Base-by-base conservation (phyloP, 1,284 basidiomycete species). In the Lentinus polychrous region DNA sequence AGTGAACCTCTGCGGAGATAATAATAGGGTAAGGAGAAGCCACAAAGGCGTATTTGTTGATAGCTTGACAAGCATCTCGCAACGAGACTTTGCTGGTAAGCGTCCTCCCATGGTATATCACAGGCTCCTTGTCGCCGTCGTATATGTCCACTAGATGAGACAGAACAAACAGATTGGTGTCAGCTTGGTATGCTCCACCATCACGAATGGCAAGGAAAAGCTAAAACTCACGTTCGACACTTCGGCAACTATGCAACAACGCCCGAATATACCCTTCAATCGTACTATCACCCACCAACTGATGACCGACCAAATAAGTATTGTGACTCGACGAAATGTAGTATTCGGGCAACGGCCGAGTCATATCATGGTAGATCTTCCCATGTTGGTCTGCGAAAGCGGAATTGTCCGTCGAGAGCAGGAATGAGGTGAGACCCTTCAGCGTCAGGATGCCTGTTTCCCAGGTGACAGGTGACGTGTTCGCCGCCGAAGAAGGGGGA, bases 241-340 rank as follows among this genome's bases (percentile, higher is more conserved):
- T 91, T 15, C 95, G 79, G 57, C 94, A 97, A 24, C 92, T 86
- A 49, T 90, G 88, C 43, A 96, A 73, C 37, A 99, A 72, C 0
- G 94, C 94, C 0, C 95, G 79, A 52, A 97, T 93, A 62, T 98
- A 99, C 0, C 95, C 95, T 61, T 98, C 95, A 35, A 95, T 84
- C 0, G 95, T 97, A 53, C 91, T 94, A 47, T 88, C 85, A 2
- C 96, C 95, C 8, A 94, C 81, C 49, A 96, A 83, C 62, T 99
- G 96, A 56, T 93, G 83, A 0, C 94, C 94, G 10, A 97, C 85
- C 3, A 99, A 82, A 60, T 99, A 99, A 0, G 96, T 99, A 60
- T 99, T 99, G 63, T 99, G 96, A 27, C 92, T 95, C 14, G 91
- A 90, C 3, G 91, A 94, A 59, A 98, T 86, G 60, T 78, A 96